Evolutionary conservation across 2,329 filamentous ascomycete genomes (phyloP).

Genomic region (Alternaria dauci): DNA sequence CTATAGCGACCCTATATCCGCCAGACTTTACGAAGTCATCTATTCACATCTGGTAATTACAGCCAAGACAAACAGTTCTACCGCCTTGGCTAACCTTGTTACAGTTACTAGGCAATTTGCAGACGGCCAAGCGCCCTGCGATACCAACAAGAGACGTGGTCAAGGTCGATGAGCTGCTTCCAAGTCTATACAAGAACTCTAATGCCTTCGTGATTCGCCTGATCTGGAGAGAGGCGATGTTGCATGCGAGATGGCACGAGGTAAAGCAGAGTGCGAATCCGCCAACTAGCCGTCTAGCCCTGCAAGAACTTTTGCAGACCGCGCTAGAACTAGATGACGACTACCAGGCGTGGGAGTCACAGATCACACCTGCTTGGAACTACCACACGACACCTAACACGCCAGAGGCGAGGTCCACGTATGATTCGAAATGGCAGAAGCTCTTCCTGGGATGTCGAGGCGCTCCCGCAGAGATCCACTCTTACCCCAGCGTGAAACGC

Average conservation of each 20-base stretch:
- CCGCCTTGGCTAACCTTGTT: conserved; percentile 20
- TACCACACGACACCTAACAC: conserved; percentile 36
- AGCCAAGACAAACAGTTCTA: not conserved
- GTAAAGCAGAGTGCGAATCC: conserved; percentile 28
- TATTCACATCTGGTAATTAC: conserved; percentile 37
- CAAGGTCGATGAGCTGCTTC: conserved; percentile 21
- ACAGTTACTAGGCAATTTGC: conserved; percentile 40
- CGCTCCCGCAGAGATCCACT: conserved; percentile 40
- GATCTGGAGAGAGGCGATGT: conserved; percentile 32
- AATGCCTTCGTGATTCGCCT: conserved; percentile 35
- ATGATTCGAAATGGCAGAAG: conserved; percentile 34
- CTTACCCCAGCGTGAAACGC: conserved; percentile 31
- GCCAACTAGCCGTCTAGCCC: conserved; percentile 28
- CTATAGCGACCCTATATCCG: conserved; percentile 35
- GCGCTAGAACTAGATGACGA: conserved; percentile 37
- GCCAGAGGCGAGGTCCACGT: conserved; percentile 26
- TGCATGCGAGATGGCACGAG: conserved; percentile 42
- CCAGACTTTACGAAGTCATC: conserved; percentile 38
- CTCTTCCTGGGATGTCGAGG: conserved; percentile 34
- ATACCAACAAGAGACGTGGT: conserved; percentile 31
- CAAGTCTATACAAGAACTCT: conserved; percentile 31
- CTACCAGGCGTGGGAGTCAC: conserved; percentile 39
- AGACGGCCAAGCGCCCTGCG: conserved; percentile 34
- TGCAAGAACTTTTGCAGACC: conserved; percentile 32
- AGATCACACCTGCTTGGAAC: conserved; percentile 27